Evolutionary conservation across 306 rosid species (phyloP), one percentile per base, ranked within the genome.

Genomic region (Mimosa pudica): DNA sequence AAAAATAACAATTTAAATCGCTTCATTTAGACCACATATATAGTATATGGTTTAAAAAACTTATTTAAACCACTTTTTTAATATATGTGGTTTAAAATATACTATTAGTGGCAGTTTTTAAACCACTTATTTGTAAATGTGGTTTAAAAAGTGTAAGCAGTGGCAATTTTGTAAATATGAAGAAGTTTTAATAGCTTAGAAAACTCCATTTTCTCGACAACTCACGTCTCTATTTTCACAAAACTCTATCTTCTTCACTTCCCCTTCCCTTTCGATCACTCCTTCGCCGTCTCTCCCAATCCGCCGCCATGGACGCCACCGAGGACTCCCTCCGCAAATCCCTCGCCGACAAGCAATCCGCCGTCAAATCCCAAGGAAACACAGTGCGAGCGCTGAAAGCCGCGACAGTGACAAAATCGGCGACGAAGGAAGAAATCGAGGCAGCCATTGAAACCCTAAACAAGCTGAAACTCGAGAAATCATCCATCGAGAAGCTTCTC

Each of bases 351-450:
- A 94, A 87, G 87, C 93, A 30, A 8, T 82, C 95, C 55, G 89
- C 90, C 18, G 86, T 94, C 8, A 97, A 89, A 1, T 46, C 83
- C 0, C 97, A 87, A 51, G 98, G 92, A 8, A 85, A 84, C 77
- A 82, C 88, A 4, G 95, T 94, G 11, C 91, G 95, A 0, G 74
- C 85, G 0, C 89, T 94, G 11, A 94, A 94, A 68, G 83, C 91
- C n/a, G 20, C 89, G 8, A 35, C 55, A 36, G 83, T 90, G 14
- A 13, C 89, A 8, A 42, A 51, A 48, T 8, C 78, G 1, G 91
- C 90, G 0, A 51, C 90, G 13, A 93, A 91, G 77, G 3, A 85
- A 0, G 94, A 91, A 14, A 70, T 95, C 36, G 97, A 95, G 4
- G 85, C 90, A 1, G 98, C 98, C 73, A 66, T 95, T 55, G 86